These are phyloP conservation scores for Metschnikowia anglica DNA, from an alignment of 805 yeast species.

Conservation along the genomic window DNA sequence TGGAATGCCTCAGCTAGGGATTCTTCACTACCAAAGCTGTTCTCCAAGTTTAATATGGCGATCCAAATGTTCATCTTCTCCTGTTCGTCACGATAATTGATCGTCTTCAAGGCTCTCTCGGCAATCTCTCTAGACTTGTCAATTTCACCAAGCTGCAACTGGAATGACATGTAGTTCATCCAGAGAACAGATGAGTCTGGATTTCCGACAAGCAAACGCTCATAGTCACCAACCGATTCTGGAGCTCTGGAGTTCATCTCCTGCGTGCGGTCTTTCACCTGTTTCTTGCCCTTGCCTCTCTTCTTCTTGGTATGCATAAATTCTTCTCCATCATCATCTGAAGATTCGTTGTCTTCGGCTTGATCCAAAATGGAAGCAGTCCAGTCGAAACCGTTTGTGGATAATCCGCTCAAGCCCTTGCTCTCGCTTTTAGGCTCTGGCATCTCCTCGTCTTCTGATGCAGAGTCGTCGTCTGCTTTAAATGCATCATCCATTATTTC, in stretches of 20 bases:
- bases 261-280: conserved; percentile 77
- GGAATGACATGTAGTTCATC: conserved; percentile 99
- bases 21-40: conserved; percentile 86
- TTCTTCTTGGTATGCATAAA: conserved; percentile 49
- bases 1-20: conserved; percentile 77
- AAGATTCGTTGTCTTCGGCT: conserved; percentile 56
- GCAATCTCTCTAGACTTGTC: conserved; percentile 94
- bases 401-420: conserved; percentile 52
- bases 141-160: conserved; percentile 87
- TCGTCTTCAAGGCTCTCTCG: conserved; percentile 87
- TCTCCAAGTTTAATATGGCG: conserved; percentile 90
- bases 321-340: conserved; percentile 58
- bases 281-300: conserved; percentile 49
- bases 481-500: conserved; percentile 39
- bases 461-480: conserved; percentile 27
- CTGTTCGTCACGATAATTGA: conserved; percentile 85
- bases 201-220: conserved; percentile 84
- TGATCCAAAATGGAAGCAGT: conserved; percentile 86
- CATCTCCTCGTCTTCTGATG: conserved; percentile 28
- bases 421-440: conserved; percentile 19
- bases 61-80: conserved; percentile 96
- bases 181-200: conserved; percentile 92
- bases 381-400: conserved; percentile 94
- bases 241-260: conserved; percentile 84
- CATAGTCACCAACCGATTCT: conserved; percentile 88